Conservation (phyloP, 306 rosid genomes). For the Parietaria judaica region DNA sequence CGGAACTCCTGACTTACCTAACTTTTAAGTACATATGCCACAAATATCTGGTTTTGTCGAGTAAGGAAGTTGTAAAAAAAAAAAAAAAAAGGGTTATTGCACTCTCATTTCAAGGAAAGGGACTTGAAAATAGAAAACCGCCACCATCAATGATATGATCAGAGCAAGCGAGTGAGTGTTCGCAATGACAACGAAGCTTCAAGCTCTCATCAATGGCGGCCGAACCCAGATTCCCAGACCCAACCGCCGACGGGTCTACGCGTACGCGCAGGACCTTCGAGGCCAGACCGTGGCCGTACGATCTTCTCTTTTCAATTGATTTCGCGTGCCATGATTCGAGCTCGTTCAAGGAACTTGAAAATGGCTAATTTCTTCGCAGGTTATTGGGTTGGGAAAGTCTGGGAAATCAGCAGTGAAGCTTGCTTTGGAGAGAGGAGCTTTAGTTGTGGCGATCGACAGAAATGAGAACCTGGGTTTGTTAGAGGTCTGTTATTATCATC, state of each 20-base stretch:
- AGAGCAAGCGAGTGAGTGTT: too few species aligned
- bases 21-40: too few species aligned
- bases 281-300: constrained; percentile 29
- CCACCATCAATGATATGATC: too few species aligned
- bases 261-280: constrained; percentile 17
- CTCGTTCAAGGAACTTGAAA: too few species aligned
- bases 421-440: constrained; percentile 30
- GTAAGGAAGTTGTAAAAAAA: too few species aligned
- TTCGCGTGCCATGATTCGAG: too few species aligned
- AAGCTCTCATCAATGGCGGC: constrained; percentile 9
- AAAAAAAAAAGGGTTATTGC: too few species aligned
- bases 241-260: constrained; percentile 9
- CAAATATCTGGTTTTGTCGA: too few species aligned
- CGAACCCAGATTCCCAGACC: constrained; percentile 3
- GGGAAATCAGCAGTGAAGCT: constrained; percentile 28
- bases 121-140: neutral
- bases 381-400: constrained; percentile 30
- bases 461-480: constrained; percentile 15
- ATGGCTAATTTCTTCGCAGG: constrained; percentile 1
- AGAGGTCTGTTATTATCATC: constrained; percentile 11
- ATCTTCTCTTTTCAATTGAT: neutral
- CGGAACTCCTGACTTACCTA: too few species aligned
- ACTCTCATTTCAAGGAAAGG: neutral
- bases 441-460: constrained; percentile 23
- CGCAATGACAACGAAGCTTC: constrained; percentile 4